Base-by-base conservation (phyloP, 345 rosid species). In the Stellera chamaejasme region DNA sequence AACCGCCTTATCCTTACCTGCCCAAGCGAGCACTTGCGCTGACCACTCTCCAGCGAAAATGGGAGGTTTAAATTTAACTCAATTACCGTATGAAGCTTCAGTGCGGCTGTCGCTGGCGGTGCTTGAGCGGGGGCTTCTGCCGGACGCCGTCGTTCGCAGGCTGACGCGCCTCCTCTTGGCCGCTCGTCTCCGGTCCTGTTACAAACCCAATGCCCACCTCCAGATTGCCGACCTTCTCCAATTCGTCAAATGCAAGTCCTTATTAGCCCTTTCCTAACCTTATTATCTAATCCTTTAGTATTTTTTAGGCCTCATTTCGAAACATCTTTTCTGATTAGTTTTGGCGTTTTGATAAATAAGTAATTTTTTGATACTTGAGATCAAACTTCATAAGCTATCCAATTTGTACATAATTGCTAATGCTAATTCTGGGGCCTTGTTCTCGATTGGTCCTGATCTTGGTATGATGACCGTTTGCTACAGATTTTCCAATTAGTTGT, bases 221-320 rank as follows among this genome's bases (percentile, higher is more conserved):
- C 95, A 88, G 68, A 90, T 82, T 50, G 61, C 79, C 13, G 72
- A 85, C 49, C 98, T 85, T 65, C 72, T 91, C 69, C 73, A 61
- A 0, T 85, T 91, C 65, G 72, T 66, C 4, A 69, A 77, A 4
- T 75, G 96, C 85, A 68, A 3, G 50, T 36, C 10, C 10, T 47
- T 4, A 32, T 5, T 19, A 32, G n/a, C 16, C 43, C 41, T 2
- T 10, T 47, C 10, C 19, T 10, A 51, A 15, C 41, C n/a, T 32
- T 12, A 32, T 5, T 41, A 11, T 0, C 14, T 42, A 4, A 0
- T 15, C 15, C 32, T 41, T 36, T 39, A 9, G 32, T 19, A 16
- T 36, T 47, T 23, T 27, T 1, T 27, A 15, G 25, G 6, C 8
- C 12, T 27, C 9, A 25, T 11, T 13, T 57, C 12, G 39, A 32